Evolutionary conservation across 2,329 filamentous ascomycete genomes (phyloP).

Genomic region (Botrytis pseudocinerea): DNA sequence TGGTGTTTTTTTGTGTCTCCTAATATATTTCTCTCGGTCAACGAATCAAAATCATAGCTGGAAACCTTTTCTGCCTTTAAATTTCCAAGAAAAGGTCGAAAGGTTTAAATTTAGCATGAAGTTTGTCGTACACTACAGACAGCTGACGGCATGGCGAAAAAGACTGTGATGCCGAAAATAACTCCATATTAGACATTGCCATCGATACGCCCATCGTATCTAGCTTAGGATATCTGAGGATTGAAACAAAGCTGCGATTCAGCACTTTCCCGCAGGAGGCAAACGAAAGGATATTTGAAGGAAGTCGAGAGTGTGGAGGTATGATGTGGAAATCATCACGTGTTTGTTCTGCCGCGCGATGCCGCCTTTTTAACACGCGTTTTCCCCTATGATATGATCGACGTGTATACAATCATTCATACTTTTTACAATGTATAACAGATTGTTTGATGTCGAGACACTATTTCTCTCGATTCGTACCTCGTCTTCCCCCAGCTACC

Average conservation of each 20-base stretch:
- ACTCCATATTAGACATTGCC: not conserved
- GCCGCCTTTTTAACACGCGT: not conserved
- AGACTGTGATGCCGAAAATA: not conserved
- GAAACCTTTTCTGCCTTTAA: not conserved
- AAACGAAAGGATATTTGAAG: not conserved
- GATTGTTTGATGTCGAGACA: not conserved
- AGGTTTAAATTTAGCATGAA: not conserved
- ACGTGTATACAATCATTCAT: not conserved
- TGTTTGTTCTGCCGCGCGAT: not conserved
- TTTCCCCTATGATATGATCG: not conserved
- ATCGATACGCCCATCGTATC: not conserved
- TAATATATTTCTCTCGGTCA: not conserved
- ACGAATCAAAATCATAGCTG: not conserved
- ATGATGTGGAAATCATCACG: not conserved
- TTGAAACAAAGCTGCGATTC: not conserved
- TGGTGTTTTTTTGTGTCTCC: not conserved
- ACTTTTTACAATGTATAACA: not conserved
- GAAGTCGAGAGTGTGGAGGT: not conserved
- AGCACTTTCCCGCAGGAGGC: not conserved
- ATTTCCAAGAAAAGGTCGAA: not conserved
- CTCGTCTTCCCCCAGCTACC: not conserved
- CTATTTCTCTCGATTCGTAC: not conserved
- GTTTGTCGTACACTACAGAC: not conserved
- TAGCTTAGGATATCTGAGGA: not conserved
- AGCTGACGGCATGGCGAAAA: not conserved